Conservation (phyloP, 345 rosid species). For the Moringa oleifera region DNA sequence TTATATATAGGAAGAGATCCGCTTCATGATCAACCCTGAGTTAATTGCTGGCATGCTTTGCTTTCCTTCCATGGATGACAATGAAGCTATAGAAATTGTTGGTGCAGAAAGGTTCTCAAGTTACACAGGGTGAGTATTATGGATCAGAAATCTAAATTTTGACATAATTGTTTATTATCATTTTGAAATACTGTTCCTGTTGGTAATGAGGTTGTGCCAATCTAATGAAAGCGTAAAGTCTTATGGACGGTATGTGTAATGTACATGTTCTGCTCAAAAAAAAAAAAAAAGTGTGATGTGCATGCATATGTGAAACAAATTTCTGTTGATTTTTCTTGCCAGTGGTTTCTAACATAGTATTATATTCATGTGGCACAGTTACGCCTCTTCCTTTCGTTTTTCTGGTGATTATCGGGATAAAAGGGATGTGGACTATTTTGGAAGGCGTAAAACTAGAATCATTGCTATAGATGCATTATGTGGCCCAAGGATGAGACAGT, state of each 20-base stretch:
- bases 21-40: constrained; percentile 93
- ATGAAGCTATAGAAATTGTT: constrained; percentile 82
- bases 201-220: not conserved
- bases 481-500: constrained; percentile 59
- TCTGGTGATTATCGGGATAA: constrained; percentile 70
- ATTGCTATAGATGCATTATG: constrained; percentile 84
- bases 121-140: constrained; percentile 72
- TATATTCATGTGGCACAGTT: constrained; percentile 40
- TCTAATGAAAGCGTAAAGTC: no score
- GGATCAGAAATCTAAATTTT: constrained; percentile 4
- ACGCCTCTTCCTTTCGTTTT: constrained; percentile 90
- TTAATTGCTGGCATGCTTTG: constrained; percentile 90
- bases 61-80: constrained; percentile 84
- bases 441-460: constrained; percentile 62
- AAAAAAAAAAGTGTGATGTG: no score
- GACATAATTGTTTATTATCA: not conserved
- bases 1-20: constrained; percentile 81
- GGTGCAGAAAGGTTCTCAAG: constrained; percentile 84
- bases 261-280: no score
- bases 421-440: constrained; percentile 44
- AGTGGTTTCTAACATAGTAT: constrained; percentile 17
- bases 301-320: not conserved
- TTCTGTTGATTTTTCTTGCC: constrained; percentile 9
- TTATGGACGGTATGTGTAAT: no score
- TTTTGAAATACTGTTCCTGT: not conserved